Conservation (phyloP, 371 early-diverging fungal genomes). For the Basidiobolus heterosporus region DNA sequence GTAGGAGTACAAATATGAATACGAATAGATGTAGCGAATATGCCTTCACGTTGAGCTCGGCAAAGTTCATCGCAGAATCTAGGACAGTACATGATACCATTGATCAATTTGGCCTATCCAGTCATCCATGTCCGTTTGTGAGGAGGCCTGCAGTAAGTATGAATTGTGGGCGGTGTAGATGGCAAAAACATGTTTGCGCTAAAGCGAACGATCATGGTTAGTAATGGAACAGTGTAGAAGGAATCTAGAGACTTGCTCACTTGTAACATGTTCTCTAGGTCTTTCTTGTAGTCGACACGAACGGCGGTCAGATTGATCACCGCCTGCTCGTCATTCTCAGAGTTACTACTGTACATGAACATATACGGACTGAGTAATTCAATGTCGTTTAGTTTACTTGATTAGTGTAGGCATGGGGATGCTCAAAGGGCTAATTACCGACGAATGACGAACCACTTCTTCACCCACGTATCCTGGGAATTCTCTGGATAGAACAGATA, state of each 20-base stretch:
- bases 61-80: too few relatives aligned
- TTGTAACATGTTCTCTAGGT: constrained; percentile 44
- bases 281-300: constrained; percentile 44
- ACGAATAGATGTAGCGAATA: too few relatives aligned
- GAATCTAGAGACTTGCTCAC: constrained; percentile 17
- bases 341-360: constrained; percentile 45
- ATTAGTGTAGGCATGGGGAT: background rate
- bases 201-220: constrained; percentile 5
- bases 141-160: constrained; percentile 53
- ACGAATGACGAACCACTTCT: constrained; percentile 69
- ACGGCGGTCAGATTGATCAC: constrained; percentile 58
- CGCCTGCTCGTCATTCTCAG: constrained; percentile 46
- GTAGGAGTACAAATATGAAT: too few relatives aligned
- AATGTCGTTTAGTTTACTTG: background rate
- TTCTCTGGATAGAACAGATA: constrained; percentile 41
- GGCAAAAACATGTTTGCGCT: constrained; percentile 55
- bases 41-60: too few relatives aligned
- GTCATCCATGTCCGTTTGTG: constrained; percentile 43
- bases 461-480: constrained; percentile 49
- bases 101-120: constrained; percentile 35
- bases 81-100: constrained; percentile 4
- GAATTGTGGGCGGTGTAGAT: constrained; percentile 63
- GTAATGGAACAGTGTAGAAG: constrained; percentile 1
- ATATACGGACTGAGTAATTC: constrained; percentile 54
- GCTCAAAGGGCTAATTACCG: constrained; percentile 21